Percentiles rank a stretch among this genome's conserved stretches.
Evolutionary conservation across 176 grass and related monocot species (phyloP).

Genomic region (Oryza coarctata): DNA sequence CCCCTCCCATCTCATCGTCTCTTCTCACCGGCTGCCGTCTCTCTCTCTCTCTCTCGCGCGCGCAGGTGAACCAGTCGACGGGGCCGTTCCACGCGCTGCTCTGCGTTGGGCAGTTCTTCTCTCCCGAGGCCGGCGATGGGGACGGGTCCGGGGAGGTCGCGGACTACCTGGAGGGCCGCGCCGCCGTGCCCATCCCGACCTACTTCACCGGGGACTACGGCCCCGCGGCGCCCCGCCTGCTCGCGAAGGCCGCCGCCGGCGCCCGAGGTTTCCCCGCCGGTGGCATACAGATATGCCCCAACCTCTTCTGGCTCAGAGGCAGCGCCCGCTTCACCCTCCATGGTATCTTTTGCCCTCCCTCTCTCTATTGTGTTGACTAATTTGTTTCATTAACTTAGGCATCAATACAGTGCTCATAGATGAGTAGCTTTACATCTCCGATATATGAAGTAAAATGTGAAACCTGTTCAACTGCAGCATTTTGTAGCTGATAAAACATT

Average conservation of each 20-base stretch:
- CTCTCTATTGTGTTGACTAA: neutral
- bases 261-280: conserved; percentile 52
- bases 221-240: conserved; percentile 45
- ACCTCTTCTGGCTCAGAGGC: conserved; percentile 93
- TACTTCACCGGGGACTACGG: conserved; percentile 96
- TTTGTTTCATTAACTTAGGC: neutral
- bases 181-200: conserved; percentile 72
- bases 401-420: neutral
- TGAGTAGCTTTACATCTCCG: neutral
- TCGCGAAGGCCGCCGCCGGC: conserved; percentile 48
- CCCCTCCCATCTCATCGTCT: neutral
- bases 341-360: conserved; percentile 26
- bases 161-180: conserved; percentile 79
- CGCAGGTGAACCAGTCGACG: conserved; percentile 80
- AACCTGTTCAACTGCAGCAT: neutral
- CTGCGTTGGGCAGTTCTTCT: conserved; percentile 91
- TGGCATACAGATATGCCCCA: conserved; percentile 73
- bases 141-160: conserved; percentile 37
- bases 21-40: neutral
- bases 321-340: conserved; percentile 75
- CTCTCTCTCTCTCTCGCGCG: neutral
- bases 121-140: conserved; percentile 38
- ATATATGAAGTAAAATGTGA: neutral
- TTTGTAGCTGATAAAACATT: neutral
- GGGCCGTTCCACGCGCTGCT: conserved; percentile 87